Evolutionary conservation across 2,329 filamentous ascomycete species (phyloP).

Genomic region (Lithohypha guttulata): DNA sequence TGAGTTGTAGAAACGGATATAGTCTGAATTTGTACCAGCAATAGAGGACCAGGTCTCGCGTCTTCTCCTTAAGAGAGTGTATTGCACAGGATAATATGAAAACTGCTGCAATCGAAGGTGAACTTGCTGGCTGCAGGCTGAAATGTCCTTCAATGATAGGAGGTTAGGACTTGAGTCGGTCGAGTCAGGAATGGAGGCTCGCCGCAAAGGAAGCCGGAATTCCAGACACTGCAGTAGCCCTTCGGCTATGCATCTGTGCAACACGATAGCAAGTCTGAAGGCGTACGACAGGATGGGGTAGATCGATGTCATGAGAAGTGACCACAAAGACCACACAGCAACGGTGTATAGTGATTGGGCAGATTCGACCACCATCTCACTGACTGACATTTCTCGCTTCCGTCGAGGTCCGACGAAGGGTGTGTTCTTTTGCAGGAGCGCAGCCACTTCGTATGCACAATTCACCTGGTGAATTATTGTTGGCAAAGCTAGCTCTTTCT

Average conservation of each 20-base stretch:
- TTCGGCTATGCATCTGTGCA: constrained; percentile 72
- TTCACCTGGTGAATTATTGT: constrained; percentile 89
- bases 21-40: constrained; percentile 89
- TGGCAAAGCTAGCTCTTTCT: constrained; percentile 70
- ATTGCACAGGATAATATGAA: constrained; percentile 98
- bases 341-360: constrained; percentile 57
- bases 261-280: constrained; percentile 69
- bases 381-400: constrained; percentile 80
- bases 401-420: constrained; percentile 70
- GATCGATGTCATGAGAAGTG: constrained; percentile 62
- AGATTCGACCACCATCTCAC: constrained; percentile 86
- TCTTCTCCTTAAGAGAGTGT: constrained; percentile 76
- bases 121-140: constrained; percentile 90
- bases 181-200: constrained; percentile 13
- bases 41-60: constrained; percentile 93
- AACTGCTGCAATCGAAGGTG: constrained; percentile 96
- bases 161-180: constrained; percentile 50
- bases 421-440: constrained; percentile 78
- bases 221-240: constrained; percentile 68
- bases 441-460: constrained; percentile 82
- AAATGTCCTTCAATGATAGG: constrained; percentile 86
- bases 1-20: constrained; percentile 98
- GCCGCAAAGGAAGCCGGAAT: constrained; percentile 47
- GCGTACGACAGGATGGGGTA: constrained; percentile 63
- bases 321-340: constrained; percentile 39